A percentile compares a stretch with the other conserved stretches of the same genome.
Conservation (phyloP, 345 rosid genomes). For the Pugionium cornutum region DNA sequence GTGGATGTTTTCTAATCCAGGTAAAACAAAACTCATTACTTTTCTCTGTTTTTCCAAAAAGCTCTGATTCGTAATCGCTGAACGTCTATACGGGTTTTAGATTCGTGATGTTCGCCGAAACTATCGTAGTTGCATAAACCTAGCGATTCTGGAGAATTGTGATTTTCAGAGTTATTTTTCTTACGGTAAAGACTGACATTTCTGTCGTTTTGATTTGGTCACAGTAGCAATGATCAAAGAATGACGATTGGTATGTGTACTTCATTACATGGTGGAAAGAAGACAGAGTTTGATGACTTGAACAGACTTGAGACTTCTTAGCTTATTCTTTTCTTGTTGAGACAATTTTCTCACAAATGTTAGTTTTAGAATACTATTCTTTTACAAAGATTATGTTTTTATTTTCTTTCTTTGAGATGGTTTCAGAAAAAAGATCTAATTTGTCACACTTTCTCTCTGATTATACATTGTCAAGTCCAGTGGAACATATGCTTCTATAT, state of each 20-base stretch:
- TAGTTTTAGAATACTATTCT: conserved; percentile 10
- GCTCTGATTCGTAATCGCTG: too few relatives aligned
- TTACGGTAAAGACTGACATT: background rate
- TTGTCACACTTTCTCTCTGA: background rate
- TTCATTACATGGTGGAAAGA: background rate
- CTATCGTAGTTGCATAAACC: too few relatives aligned
- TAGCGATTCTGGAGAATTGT: too few relatives aligned
- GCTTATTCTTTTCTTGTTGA: conserved; percentile 14
- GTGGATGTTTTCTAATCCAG: conserved; percentile 72
- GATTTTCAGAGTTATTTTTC: background rate
- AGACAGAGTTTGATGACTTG: conserved; percentile 17
- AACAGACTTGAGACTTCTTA: background rate
- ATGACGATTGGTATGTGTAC: background rate
- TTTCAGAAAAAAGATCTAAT: background rate
- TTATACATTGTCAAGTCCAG: conserved; percentile 9
- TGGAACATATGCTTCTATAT: background rate
- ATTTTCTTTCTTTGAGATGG: background rate
- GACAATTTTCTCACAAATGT: conserved; percentile 11
- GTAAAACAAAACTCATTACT: conserved; percentile 20
- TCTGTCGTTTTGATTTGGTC: conserved; percentile 1
- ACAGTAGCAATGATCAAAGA: conserved; percentile 25
- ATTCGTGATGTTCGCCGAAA: too few relatives aligned
- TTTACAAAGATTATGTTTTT: conserved; percentile 8
- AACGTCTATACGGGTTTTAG: too few relatives aligned
- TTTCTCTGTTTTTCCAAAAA: too few relatives aligned